These are phyloP conservation scores for Colletotrichum falcatum DNA, from an alignment of 2,329 filamentous ascomycete genomes.

Conservation along the genomic window DNA sequence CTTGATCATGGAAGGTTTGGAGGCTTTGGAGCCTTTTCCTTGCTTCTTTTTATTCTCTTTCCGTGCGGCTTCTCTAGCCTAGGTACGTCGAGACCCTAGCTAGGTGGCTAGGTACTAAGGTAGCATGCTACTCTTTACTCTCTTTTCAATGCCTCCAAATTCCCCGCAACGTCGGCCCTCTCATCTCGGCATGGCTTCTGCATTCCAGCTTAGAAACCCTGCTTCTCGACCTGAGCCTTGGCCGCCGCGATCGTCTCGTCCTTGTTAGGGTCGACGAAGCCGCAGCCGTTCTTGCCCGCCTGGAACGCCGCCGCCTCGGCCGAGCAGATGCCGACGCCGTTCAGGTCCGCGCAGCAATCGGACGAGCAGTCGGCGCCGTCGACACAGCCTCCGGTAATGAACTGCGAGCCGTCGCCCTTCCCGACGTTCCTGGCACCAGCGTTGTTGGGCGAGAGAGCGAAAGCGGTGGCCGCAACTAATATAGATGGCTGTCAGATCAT, in stretches of 20 bases:
- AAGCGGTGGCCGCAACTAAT: slow-evolving; percentile 42
- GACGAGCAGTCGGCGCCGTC: slow-evolving; percentile 46
- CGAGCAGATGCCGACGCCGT: slow-evolving; percentile 47
- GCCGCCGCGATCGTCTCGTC: slow-evolving; percentile 37
- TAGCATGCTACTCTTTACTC: neutral
- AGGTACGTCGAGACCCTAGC: no score
- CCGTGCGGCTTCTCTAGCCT: neutral
- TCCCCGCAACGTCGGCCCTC: no score
- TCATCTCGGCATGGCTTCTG: neutral
- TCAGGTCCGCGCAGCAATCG: slow-evolving; percentile 47
- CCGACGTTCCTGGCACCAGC: slow-evolving; percentile 40
- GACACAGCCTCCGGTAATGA: slow-evolving; percentile 49
- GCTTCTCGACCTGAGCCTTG: slow-evolving; percentile 32
- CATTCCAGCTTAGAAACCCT: slow-evolving; percentile 39
- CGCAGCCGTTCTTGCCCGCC: slow-evolving; percentile 50
- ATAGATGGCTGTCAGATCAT: neutral
- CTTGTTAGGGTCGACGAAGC: slow-evolving; percentile 45
- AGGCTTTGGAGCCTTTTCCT: neutral
- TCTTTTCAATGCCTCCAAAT: neutral
- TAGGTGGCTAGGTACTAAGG: no score
- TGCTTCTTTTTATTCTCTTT: neutral
- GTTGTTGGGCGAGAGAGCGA: slow-evolving; percentile 45
- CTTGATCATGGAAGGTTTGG: neutral
- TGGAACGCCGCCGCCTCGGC: slow-evolving; percentile 46
- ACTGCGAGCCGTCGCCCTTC: slow-evolving; percentile 43